Evolutionary conservation across 1,284 basidiomycete species (phyloP).

Genomic region (Caloboletus firmus): DNA sequence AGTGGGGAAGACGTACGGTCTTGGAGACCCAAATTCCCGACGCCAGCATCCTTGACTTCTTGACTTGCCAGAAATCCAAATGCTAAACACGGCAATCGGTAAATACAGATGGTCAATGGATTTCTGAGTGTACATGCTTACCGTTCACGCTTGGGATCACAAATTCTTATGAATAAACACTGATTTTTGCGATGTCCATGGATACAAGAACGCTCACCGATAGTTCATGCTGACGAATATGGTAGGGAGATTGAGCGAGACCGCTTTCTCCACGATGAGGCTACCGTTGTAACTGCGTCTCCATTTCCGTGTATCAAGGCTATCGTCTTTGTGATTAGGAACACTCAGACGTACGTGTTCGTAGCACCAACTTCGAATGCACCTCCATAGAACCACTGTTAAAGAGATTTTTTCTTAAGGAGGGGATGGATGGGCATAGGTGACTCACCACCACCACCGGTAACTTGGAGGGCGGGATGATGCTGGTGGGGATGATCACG

Average conservation of each 20-base stretch:
- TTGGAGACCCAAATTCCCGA: conserved; percentile 54
- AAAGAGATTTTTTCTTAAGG: neutral
- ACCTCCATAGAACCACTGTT: conserved; percentile 28
- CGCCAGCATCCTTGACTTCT: conserved; percentile 49
- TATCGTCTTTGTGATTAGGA: neutral
- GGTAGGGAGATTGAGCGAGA: conserved; percentile 30
- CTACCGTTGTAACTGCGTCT: conserved; percentile 27
- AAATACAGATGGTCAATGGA: conserved; percentile 32
- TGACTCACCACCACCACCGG: conserved; percentile 45
- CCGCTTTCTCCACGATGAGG: conserved; percentile 25
- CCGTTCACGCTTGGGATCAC: conserved; percentile 19
- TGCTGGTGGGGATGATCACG: conserved; percentile 36
- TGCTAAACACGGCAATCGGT: conserved; percentile 19
- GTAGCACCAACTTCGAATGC: conserved; percentile 37
- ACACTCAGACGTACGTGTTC: conserved; percentile 12
- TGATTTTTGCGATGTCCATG: neutral
- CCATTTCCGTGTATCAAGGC: neutral
- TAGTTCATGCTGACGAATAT: conserved; percentile 42
- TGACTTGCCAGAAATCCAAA: conserved; percentile 53
- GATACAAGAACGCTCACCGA: conserved; percentile 19
- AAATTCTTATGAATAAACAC: neutral
- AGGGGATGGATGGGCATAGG: neutral
- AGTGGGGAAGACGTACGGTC: conserved; percentile 43
- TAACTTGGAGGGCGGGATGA: conserved; percentile 26
- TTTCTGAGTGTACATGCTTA: conserved; percentile 26